phyloP scores from a whole-genome alignment of 768 basidiomycete genomes.

The Phanerodontia chrysosporium region DNA sequence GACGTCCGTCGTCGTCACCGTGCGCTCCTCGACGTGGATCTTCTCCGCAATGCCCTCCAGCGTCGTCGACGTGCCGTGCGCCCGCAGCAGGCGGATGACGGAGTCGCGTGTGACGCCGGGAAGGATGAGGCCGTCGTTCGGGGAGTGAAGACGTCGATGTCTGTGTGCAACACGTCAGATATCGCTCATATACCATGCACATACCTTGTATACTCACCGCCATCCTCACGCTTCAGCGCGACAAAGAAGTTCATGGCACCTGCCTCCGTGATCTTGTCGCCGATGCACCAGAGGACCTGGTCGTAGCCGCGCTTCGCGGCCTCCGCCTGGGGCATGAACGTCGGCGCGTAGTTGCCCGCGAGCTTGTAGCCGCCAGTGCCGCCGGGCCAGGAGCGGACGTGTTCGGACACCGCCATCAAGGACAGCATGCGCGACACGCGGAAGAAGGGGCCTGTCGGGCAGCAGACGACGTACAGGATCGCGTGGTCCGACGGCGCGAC shows the following conservation, averaged over 20 bases:
- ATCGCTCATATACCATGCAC: not conserved
- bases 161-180: constrained; percentile 28
- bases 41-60: constrained; percentile 39
- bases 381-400: constrained; percentile 51
- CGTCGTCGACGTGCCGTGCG: constrained; percentile 38
- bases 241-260: constrained; percentile 58
- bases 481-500: constrained; percentile 78
- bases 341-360: constrained; percentile 37
- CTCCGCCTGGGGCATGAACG: constrained; percentile 41
- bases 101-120: constrained; percentile 91
- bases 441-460: constrained; percentile 56
- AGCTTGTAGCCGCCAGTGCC: constrained; percentile 58
- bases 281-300: constrained; percentile 55
- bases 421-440: constrained; percentile 46
- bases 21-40: constrained; percentile 38
- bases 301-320: constrained; percentile 48
- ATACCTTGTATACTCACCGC: constrained; percentile 22
- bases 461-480: constrained; percentile 79
- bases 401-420: constrained; percentile 42
- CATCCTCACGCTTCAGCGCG: constrained; percentile 41
- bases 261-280: constrained; percentile 36
- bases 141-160: constrained; percentile 85
- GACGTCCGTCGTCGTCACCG: constrained; percentile 43
- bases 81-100: constrained; percentile 64
- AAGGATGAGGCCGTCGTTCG: constrained; percentile 87